Evolutionary conservation across 2,329 filamentous ascomycete genomes (phyloP).

Genomic region (Trichothecium roseum): DNA sequence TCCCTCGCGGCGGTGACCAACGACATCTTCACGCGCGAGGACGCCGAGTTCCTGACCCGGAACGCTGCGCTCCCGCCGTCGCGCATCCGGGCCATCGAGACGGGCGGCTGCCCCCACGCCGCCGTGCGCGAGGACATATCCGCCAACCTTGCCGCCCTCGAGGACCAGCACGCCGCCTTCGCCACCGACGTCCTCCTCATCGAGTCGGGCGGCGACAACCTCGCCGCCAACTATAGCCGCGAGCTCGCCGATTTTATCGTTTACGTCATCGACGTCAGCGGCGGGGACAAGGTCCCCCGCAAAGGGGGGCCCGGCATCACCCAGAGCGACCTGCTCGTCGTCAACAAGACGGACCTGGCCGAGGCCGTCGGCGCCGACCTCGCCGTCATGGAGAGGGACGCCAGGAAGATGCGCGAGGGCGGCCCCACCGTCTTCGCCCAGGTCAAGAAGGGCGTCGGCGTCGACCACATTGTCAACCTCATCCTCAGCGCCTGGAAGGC

Average conservation of each 20-base stretch:
- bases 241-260: slow-evolving; percentile 97
- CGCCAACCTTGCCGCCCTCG: slow-evolving; percentile 83
- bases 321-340: slow-evolving; percentile 83
- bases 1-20: slow-evolving; percentile 94
- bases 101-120: slow-evolving; percentile 91
- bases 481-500: slow-evolving; percentile 88
- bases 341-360: slow-evolving; percentile 96
- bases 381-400: slow-evolving; percentile 87
- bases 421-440: slow-evolving; percentile 93
- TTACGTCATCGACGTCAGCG: slow-evolving; percentile 95
- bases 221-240: slow-evolving; percentile 91
- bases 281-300: slow-evolving; percentile 90
- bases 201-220: slow-evolving; percentile 90
- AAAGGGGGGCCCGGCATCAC: slow-evolving; percentile 97
- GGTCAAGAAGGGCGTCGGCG: slow-evolving; percentile 83
- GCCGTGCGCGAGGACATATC: slow-evolving; percentile 96
- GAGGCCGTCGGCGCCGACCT: slow-evolving; percentile 85
- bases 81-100: slow-evolving; percentile 93
- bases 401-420: slow-evolving; percentile 87
- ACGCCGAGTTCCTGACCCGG: slow-evolving; percentile 91
- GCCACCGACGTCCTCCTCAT: slow-evolving; percentile 78
- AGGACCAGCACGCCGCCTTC: slow-evolving; percentile 77
- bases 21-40: slow-evolving; percentile 97
- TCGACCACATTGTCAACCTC: slow-evolving; percentile 79
- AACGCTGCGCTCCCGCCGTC: slow-evolving; percentile 71